Conservation (phyloP, 139 green algal genomes). For the Zygnema cylindricum region DNA sequence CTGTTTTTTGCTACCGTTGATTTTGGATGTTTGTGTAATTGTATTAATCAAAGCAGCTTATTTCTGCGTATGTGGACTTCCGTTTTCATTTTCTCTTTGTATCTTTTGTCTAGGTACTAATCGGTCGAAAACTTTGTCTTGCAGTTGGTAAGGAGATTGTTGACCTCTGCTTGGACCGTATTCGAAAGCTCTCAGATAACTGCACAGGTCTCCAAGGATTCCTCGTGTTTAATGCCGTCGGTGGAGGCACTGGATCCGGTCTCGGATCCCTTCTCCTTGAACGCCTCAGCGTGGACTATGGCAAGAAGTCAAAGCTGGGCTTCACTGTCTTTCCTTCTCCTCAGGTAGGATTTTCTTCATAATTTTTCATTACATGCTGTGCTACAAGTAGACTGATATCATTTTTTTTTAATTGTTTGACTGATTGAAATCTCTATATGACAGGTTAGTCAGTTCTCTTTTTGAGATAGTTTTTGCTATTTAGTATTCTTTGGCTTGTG, state of each 20-base stretch:
- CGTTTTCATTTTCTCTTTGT: background rate
- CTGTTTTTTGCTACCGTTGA: no score
- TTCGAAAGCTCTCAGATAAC: slow-evolving; percentile 71
- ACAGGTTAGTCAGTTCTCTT: no score
- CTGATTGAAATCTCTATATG: no score
- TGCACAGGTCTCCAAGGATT: slow-evolving; percentile 74
- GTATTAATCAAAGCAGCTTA: background rate
- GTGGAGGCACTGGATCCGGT: no score
- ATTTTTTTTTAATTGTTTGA: no score
- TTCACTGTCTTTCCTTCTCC: slow-evolving; percentile 73
- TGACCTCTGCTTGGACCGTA: slow-evolving; percentile 70
- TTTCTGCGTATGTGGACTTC: background rate
- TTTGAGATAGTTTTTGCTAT: no score
- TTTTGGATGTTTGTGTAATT: no score
- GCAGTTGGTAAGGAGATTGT: slow-evolving; percentile 73
- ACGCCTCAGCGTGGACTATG: no score
- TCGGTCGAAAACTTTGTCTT: background rate
- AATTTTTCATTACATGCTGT: no score
- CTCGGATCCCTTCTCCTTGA: slow-evolving; percentile 72
- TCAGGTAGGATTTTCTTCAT: background rate
- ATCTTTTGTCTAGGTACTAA: background rate
- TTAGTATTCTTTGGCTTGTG: no score
- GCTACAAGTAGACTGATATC: no score
- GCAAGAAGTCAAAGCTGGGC: slow-evolving; percentile 98
- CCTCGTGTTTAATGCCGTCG: no score